Base-by-base conservation (phyloP, 2,329 filamentous ascomycete species). In the Colletotrichum godetiae region DNA sequence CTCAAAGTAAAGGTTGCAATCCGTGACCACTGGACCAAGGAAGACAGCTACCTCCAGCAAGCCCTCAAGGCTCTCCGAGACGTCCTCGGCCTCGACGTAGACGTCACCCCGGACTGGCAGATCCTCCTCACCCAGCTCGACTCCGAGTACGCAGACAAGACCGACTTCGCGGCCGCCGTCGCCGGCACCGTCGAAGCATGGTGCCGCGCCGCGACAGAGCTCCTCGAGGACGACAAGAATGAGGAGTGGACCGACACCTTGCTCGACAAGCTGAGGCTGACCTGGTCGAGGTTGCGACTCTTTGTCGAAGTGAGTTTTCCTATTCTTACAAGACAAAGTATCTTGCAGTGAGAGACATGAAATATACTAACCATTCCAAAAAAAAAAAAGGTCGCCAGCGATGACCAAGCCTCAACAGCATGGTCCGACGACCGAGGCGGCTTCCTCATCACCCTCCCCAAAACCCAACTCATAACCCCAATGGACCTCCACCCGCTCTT, bases 241-340 rank as follows among this genome's bases (percentile, higher is more conserved):
- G 82, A 83, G 42, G 78, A 80, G 11, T 86, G 86, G 84, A 80
- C 81, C 0, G 84, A 88, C 33, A 79, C 73, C 5, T 74, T 88
- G 4, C 78, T 88, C 1, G 84, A 86, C 24, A 80, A 74, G 63
- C 77, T 78, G 46, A 75, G 72, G 60, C 78, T 75, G 5, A 53
- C 70, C 1, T 61, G 68, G 1, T 75, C 75, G 4, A 74, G 76
- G 2, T 57, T 88, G 53, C 80, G 75, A 2, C 65, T 87, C 1
- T 78, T 78, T 31, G 52, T 88, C 4, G 82, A 85, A 69, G 83
- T 85, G 72, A 64, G 80, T 42, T 46, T 49, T 15, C 33, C 27
- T 27, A 27, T 8, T 2, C 12, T 35, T 35, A 2, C 10, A 11
- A 11, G 33, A 35, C 33, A 35, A 27, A 27, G 4, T 35, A 35